These are phyloP conservation scores for Ophiorrhiza pumila DNA, from an alignment of 257 asterid genomes.

Conservation along the genomic window DNA sequence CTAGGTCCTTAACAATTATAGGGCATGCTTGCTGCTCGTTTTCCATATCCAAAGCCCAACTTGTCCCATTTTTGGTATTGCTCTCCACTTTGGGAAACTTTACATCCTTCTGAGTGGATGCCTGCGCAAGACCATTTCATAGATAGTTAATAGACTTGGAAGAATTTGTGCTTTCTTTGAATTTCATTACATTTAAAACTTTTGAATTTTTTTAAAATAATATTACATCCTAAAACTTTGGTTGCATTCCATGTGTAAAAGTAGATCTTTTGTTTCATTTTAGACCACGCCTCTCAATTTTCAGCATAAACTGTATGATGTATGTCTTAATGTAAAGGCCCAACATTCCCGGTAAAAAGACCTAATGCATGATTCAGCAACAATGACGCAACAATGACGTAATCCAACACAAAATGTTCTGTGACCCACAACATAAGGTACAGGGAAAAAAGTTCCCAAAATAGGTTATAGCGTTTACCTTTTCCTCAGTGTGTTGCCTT, in stretches of 20 bases:
- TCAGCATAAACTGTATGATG: no score
- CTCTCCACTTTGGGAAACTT: slow-evolving; percentile 35
- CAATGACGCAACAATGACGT: not conserved
- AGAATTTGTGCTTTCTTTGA: not conserved
- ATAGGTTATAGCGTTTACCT: slow-evolving; percentile 34
- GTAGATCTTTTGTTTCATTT: not conserved
- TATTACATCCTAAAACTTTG: no score
- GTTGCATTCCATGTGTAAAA: not conserved
- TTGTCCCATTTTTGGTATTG: slow-evolving; percentile 49
- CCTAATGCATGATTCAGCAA: not conserved
- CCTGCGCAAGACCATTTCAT: slow-evolving; percentile 30
- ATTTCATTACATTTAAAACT: no score
- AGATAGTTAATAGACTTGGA: not conserved
- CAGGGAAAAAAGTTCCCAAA: not conserved
- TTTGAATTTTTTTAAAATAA: no score
- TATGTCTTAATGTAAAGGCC: no score
- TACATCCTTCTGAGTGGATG: slow-evolving; percentile 28
- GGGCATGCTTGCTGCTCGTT: slow-evolving; percentile 59
- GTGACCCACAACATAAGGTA: not conserved
- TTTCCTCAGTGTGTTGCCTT: slow-evolving; percentile 41
- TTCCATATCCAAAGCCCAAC: slow-evolving; percentile 90
- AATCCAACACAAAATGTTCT: not conserved
- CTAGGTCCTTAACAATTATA: slow-evolving; percentile 77
- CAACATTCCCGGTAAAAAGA: no score
- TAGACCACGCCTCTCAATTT: not conserved